Evolutionary conservation across 1,284 basidiomycete species (phyloP), one percentile per base, ranked within the genome.

Genomic region (Sporisorium scitamineum): DNA sequence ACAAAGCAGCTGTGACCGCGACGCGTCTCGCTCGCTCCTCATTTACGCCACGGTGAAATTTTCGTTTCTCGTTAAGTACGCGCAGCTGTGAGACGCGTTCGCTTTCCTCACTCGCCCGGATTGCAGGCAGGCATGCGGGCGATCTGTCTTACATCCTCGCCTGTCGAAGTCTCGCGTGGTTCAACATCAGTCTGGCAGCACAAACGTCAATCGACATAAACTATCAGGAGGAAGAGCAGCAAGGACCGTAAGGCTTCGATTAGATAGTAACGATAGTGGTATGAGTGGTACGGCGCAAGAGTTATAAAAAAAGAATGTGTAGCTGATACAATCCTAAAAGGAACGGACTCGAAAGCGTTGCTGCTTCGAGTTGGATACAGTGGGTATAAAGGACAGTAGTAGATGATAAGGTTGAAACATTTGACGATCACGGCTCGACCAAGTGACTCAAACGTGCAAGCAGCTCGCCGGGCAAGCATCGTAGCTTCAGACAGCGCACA

Each of bases 401-500:
- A 31, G 14, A 31, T 31, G n/a, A 20, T 16, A 8, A 18, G 27
- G 16, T 9, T 18, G 29, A 5, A 7, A 10, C 13, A 6, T 14
- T 1, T 11, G 42, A 22, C 47, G 16, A 42, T 59, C 59, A 71
- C 13, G 73, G 58, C 55, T 71, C 68, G 47, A 60, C 41, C 54
- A 65, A n/a, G 32, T 71, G 69, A 27, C 68, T 68, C n/a, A 71
- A 29, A 5, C 76, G 61, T 6, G 81, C 75, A 31, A 82, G 57
- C 27, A 80, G 68, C 31, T 80, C 71, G 24, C 76, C 80, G 11
- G 73, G 61, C 18, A 83, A 57, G 45, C 79, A 82, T 14, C 81
- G 69, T 29, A 83, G 73, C 67, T 80, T 80, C 54, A 83, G 54
- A 48, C 80, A 78, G 44, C 80, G 78, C 45, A 81, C 78, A 50